Evolutionary conservation across 371 early-diverging fungal genomes (phyloP).

Genomic region (Paramicrosporidium saccamoebae): DNA sequence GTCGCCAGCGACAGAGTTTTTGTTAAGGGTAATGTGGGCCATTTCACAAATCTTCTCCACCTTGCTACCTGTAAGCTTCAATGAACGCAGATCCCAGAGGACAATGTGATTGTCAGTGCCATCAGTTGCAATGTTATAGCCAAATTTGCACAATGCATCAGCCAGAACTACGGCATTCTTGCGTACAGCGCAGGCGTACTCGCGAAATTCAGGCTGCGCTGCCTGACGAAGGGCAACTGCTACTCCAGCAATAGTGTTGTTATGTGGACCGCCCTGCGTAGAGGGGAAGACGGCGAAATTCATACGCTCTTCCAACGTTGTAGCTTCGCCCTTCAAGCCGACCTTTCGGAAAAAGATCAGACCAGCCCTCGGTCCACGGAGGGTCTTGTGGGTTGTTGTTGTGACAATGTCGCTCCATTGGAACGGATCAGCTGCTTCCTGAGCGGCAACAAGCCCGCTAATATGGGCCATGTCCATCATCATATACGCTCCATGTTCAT

Average conservation of each 20-base stretch:
- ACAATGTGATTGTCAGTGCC: slow-evolving; percentile 85
- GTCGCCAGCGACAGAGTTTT: slow-evolving; percentile 73
- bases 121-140: slow-evolving; percentile 66
- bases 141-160: slow-evolving; percentile 20
- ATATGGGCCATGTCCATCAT: slow-evolving; percentile 98
- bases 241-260: slow-evolving; percentile 95
- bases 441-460: slow-evolving; percentile 64
- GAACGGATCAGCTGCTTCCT: slow-evolving; percentile 65
- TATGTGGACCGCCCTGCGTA: slow-evolving; percentile 97
- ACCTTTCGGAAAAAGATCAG: slow-evolving; percentile 89
- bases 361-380: slow-evolving; percentile 93
- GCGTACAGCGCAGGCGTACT: slow-evolving; percentile 71
- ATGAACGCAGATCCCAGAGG: slow-evolving; percentile 59
- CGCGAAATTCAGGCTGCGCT: slow-evolving; percentile 56
- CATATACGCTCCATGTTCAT: slow-evolving; percentile 64
- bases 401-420: slow-evolving; percentile 93
- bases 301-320: slow-evolving; percentile 52
- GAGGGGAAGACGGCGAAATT: slow-evolving; percentile 96
- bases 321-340: slow-evolving; percentile 16
- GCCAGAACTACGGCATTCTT: slow-evolving; percentile 57
- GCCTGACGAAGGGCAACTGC: slow-evolving; percentile 93
- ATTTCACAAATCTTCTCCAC: slow-evolving; percentile 86
- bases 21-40: slow-evolving; percentile 63
- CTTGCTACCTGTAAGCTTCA: slow-evolving; percentile 48
- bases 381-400: slow-evolving; percentile 98